Base-by-base conservation (phyloP, 495 filamentous ascomycete genomes). In the Geopyxis carbonaria region DNA sequence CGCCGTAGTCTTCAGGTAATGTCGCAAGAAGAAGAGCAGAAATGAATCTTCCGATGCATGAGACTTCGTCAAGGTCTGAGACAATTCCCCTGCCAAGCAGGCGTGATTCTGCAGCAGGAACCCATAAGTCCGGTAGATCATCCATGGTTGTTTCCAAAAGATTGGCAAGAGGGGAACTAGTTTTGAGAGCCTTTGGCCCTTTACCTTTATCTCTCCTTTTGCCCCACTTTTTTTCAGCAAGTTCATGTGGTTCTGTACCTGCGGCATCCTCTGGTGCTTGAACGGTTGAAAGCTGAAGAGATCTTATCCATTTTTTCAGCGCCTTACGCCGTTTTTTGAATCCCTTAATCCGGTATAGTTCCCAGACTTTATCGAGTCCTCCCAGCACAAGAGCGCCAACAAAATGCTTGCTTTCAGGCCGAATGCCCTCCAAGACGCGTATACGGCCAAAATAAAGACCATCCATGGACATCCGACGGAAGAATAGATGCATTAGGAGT, bases 31-130 rank as follows among this genome's bases (percentile, higher is more conserved):
- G 32, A 11, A 56, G 31, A 16, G 44, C 36, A 25, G 38, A 31
- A 15, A 56, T 47, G 24, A 56, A 56, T 31, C 46, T 42, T 9
- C 47, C 52, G 25, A 51, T 51, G 22, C 52, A 56, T 14, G 38
- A 39, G 24, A 56, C 44, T n/a, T 51, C 51, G 25, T 56, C 52
- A 34, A 56, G 40, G n/a, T 36, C 40, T 13, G 35, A 33, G 11
- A 56, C 51, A 30, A 55, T 51, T 25, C 43, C 42, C 22, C 44
- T 43, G 5, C 34, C 34, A 11, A 56, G 21, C 11, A 56, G 24
- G 4, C 40, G 44, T 15, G 51, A 27, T 38, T 56, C 52, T 1
- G 52, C 51, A 10, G 52, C 52, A 23, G 51, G 52, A 15, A 46
- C 46, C 51, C 51, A 56, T 16, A 56, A 40, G 20, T 47, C 40